Evolutionary conservation across 2,329 filamentous ascomycete genomes (phyloP).

Genomic region (Escovopsis sp.): DNA sequence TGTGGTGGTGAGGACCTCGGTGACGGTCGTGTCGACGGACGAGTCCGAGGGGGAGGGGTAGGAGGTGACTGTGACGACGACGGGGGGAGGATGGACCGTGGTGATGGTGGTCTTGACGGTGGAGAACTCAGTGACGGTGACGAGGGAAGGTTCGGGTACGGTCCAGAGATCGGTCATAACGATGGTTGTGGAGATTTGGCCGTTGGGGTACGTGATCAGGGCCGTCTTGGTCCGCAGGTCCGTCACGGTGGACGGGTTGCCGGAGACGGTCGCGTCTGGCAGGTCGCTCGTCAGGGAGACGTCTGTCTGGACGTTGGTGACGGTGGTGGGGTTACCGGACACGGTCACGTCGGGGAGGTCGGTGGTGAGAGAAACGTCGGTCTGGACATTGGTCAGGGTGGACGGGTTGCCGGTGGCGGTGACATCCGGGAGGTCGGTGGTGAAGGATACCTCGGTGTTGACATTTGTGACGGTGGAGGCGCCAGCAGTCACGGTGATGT

Average conservation of each 20-base stretch:
- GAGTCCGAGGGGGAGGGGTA: conserved; percentile 4
- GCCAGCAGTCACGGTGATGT: conserved; percentile 13
- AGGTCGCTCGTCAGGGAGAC: conserved; percentile 15
- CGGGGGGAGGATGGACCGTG: conserved; percentile 8
- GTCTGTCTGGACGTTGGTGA: conserved; percentile 17
- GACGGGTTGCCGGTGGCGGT: conserved; percentile 15
- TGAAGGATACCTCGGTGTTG: conserved; percentile 11
- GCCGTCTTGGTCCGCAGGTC: conserved; percentile 12
- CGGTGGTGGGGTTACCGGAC: conserved; percentile 14
- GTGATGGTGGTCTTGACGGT: conserved; percentile 14
- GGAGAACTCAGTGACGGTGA: conserved; percentile 13
- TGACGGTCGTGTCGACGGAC: conserved; percentile 14
- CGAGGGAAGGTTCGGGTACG: conserved; percentile 4
- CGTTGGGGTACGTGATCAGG: conserved; percentile 7
- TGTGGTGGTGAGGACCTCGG: conserved; percentile 19
- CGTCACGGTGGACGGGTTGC: conserved; percentile 18
- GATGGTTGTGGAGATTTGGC: conserved; percentile 11
- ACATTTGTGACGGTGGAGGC: conserved; percentile 13
- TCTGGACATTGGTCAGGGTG: conserved; percentile 10
- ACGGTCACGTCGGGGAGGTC: conserved; percentile 14
- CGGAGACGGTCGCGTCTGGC: conserved; percentile 19
- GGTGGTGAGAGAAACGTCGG: conserved; percentile 10
- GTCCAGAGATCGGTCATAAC: conserved; percentile 18
- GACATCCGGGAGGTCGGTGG: conserved; percentile 11
- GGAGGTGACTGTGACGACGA: conserved; percentile 13